phyloP scores from a whole-genome alignment of 2,329 filamentous ascomycete species.

The Cladobotryum mycophilum region DNA sequence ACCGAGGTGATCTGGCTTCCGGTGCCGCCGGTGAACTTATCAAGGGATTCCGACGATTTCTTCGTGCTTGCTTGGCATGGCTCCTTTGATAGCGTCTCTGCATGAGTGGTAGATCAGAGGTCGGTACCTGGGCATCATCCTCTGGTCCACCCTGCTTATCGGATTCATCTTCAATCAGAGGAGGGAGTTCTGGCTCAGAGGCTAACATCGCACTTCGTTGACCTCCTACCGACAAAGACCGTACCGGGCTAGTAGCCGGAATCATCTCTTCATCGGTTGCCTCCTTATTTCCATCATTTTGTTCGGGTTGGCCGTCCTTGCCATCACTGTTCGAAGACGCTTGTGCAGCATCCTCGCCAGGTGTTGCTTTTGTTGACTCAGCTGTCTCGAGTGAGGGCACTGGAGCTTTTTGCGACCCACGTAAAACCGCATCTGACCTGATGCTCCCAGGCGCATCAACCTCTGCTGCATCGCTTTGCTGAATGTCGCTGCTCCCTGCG shows the following conservation, averaged over 20 bases:
- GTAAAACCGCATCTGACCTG: conserved; percentile 8
- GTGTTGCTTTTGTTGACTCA: conserved; percentile 30
- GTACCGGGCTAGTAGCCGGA: conserved; percentile 32
- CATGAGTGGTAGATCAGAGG: not conserved
- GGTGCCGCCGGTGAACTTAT: not conserved
- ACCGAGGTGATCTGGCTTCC: too few relatives aligned
- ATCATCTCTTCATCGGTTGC: conserved; percentile 30
- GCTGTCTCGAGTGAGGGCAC: conserved; percentile 20
- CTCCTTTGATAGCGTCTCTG: not conserved
- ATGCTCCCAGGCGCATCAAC: not conserved
- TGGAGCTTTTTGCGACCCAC: conserved; percentile 20
- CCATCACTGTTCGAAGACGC: conserved; percentile 9
- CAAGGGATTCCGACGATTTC: not conserved
- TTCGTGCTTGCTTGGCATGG: not conserved
- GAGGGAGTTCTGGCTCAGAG: conserved; percentile 30
- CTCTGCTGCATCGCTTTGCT: not conserved
- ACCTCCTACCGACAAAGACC: conserved; percentile 22
- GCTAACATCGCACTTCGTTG: conserved; percentile 15
- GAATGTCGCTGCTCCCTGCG: conserved; percentile 1
- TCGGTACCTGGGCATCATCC: conserved; percentile 7
- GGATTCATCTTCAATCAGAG: conserved; percentile 20
- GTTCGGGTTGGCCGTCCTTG: conserved; percentile 1
- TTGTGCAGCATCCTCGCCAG: conserved; percentile 16
- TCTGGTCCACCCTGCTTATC: conserved; percentile 9
- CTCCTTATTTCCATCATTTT: conserved; percentile 13